phyloP scores from a whole-genome alignment of 306 rosid genomes.

The Purshia tridentata region DNA sequence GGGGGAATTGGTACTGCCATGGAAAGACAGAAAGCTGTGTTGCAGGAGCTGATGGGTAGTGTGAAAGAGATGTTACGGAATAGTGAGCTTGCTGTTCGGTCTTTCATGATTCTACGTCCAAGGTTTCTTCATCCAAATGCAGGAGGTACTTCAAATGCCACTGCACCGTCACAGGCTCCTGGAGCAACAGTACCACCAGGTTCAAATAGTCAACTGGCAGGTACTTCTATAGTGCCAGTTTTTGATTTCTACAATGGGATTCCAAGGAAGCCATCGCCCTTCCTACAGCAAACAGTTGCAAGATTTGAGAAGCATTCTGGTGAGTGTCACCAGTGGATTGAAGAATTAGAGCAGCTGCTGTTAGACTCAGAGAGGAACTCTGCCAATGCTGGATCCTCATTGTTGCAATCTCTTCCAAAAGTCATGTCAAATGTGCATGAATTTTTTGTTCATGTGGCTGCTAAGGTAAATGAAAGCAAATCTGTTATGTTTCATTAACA shows the following conservation, averaged over 20 bases:
- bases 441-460: constrained; percentile 93
- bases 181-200: constrained; percentile 50
- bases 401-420: constrained; percentile 89
- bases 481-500: constrained; percentile 9
- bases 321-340: constrained; percentile 90
- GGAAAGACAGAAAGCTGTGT: constrained; percentile 76
- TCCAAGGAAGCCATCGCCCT: constrained; percentile 92
- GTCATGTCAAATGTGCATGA: constrained; percentile 93
- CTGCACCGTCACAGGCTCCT: constrained; percentile 61
- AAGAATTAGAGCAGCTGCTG: constrained; percentile 91
- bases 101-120: constrained; percentile 88
- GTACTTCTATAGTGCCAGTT: constrained; percentile 72
- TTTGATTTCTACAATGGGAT: constrained; percentile 91
- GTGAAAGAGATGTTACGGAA: constrained; percentile 82
- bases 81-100: constrained; percentile 91
- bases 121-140: constrained; percentile 72
- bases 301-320: constrained; percentile 86
- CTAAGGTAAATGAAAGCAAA: constrained; percentile 60
- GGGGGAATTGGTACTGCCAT: constrained; percentile 85
- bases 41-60: constrained; percentile 68
- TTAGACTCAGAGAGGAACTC: constrained; percentile 59
- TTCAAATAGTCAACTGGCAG: constrained; percentile 54
- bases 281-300: constrained; percentile 75
- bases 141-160: constrained; percentile 69
- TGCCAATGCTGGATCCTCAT: constrained; percentile 56